phyloP scores from a whole-genome alignment of 306 rosid species.

The Gynostemma pentaphyllum region DNA sequence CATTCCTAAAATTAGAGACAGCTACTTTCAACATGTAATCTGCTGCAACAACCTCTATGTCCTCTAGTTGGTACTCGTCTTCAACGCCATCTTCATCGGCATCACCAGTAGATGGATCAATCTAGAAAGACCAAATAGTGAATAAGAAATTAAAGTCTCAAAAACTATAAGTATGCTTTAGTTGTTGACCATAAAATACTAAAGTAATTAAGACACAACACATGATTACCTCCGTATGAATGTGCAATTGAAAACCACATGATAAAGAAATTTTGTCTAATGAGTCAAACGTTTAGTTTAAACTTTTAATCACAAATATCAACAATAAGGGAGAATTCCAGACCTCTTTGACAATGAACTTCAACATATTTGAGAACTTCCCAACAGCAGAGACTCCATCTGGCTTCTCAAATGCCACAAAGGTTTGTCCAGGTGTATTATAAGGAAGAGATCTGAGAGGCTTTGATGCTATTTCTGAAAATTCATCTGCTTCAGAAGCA shows the following conservation, averaged over 20 bases:
- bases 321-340: not conserved
- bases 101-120: constrained; percentile 86
- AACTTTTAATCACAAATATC: not conserved
- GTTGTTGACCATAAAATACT: not conserved
- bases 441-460: constrained; percentile 85
- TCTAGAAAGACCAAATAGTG: constrained; percentile 35
- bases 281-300: not conserved
- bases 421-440: constrained; percentile 85
- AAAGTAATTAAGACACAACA: not conserved
- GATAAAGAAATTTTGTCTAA: too few species aligned
- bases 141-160: not conserved
- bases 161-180: not conserved
- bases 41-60: constrained; percentile 84
- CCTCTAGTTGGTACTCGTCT: constrained; percentile 98
- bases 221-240: not conserved
- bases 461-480: constrained; percentile 56
- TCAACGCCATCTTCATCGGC: constrained; percentile 93
- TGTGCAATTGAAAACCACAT: not conserved
- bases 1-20: constrained; percentile 83
- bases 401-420: constrained; percentile 84
- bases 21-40: constrained; percentile 87
- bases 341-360: constrained; percentile 17
- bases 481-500: constrained; percentile 88
- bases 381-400: constrained; percentile 69
- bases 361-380: constrained; percentile 68